Conservation (phyloP, 148 eudicot species). For the Vaccinium darrowii region DNA sequence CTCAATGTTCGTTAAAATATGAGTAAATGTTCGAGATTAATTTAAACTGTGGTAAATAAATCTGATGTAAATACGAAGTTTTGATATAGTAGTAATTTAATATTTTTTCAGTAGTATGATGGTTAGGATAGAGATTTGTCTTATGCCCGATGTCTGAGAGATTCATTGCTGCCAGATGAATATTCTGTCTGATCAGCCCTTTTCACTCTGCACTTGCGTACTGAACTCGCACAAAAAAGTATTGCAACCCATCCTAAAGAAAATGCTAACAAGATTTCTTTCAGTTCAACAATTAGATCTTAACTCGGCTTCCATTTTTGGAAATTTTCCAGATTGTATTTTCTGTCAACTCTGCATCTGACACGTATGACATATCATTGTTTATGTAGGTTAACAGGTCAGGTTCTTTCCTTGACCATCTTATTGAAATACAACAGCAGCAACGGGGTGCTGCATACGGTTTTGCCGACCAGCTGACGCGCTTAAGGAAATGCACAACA, state of each 20-base stretch:
- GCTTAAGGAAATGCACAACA: constrained; percentile 37
- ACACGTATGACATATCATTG: constrained; percentile 8
- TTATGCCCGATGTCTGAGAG: neutral
- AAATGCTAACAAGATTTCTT: neutral
- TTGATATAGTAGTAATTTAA: neutral
- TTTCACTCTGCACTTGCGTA: neutral
- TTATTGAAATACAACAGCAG: constrained; percentile 70
- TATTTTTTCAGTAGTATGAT: neutral
- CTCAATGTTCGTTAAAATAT: neutral
- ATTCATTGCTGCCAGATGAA: neutral
- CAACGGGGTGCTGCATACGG: constrained; percentile 75
- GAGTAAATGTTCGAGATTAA: neutral
- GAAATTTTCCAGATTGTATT: neutral
- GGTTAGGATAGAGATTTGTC: neutral
- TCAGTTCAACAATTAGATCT: neutral
- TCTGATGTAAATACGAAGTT: neutral
- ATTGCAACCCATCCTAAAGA: neutral
- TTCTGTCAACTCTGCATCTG: neutral
- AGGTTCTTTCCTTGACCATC: constrained; percentile 75
- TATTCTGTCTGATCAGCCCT: neutral
- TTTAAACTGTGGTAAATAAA: neutral
- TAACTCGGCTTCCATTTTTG: neutral
- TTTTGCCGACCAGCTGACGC: constrained; percentile 38
- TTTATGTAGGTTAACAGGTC: constrained; percentile 66
- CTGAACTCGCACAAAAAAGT: neutral